Base-by-base conservation (phyloP, 2,329 filamentous ascomycete genomes). In the Leptosphaerulina australis region DNA sequence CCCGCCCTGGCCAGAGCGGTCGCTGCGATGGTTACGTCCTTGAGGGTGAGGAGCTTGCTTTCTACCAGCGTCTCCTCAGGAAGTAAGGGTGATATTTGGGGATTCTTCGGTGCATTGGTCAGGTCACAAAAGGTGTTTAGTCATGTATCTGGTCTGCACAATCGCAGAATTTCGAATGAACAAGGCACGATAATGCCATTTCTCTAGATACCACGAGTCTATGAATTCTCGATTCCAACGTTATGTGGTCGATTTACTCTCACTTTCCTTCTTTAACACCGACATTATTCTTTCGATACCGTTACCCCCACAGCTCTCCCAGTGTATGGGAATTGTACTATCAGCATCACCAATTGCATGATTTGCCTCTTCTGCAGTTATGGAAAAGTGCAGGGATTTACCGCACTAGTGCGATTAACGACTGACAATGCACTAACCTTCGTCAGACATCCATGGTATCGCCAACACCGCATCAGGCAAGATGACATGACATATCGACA, bases 31-130 rank as follows among this genome's bases (percentile, higher is more conserved):
- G 94, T 66, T 99, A 99, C 84, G 88, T 99, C 78, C 85, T 99
- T 66, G 94, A 99, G 88, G 94, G 94, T 74, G 94, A 99, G 80
- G 94, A 99, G 87, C 86, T 99, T 74, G 91, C 92, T 79, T 99
- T 99, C 90, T 99, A 99, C 91, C 92, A 96, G 88, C 90, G 90
- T 83, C 92, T 92, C 82, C 91, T 97, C 80, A 90, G 94, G 87
- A 97, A 96, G 86, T 97, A 97, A 83, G 59, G 64, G 61, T 66
- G 57, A 61, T 67, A 50, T 69, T 68, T 65, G 66, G 65, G 60
- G 58, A 63, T 72, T 69, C 60, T 70, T 68, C 62, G 70, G 70
- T 69, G 71, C 69, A 72, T 71, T 59, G 67, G 66, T 68, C 62
- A 66, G 71, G 67, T 71, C 69, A 74, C 73, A 74, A 74, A 63